Conservation (phyloP, 805 yeast species). For the Pichia heedii region DNA sequence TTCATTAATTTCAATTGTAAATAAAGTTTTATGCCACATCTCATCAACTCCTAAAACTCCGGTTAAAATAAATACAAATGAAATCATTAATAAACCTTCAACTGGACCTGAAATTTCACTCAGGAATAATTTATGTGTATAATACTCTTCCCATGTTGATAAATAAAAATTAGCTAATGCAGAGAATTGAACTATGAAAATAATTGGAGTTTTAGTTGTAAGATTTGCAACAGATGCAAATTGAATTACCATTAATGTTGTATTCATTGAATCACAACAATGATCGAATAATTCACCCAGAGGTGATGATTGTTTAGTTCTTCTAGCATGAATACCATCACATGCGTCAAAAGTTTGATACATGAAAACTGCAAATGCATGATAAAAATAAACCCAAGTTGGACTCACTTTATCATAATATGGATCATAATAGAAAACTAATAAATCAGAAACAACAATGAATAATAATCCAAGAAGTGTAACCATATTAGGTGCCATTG, state of each 20-base stretch:
- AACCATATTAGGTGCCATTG: conserved; percentile 90
- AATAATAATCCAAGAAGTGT: conserved; percentile 74
- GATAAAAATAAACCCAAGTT: conserved; percentile 64
- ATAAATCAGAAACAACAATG: conserved; percentile 50
- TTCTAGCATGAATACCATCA: conserved; percentile 92
- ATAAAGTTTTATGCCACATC: conserved; percentile 44
- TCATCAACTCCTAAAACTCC: conserved; percentile 57
- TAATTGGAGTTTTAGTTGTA: conserved; percentile 52
- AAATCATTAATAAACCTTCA: conserved; percentile 73
- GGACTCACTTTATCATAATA: conserved; percentile 53
- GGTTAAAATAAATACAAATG: conserved; percentile 46
- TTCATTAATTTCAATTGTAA: conserved; percentile 12
- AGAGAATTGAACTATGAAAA: conserved; percentile 61
- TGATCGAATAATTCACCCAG: conserved; percentile 93
- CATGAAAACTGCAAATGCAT: conserved; percentile 76
- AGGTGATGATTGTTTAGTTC: conserved; percentile 93
- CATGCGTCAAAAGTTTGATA: conserved; percentile 96
- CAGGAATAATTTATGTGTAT: conserved; percentile 73
- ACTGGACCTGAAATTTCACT: conserved; percentile 89
- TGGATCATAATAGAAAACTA: conserved; percentile 71
- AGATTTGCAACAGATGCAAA: conserved; percentile 69
- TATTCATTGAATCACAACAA: conserved; percentile 57
- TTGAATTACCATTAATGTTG: conserved; percentile 68
- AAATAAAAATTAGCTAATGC: conserved; percentile 73
- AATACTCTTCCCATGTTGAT: conserved; percentile 94